Evolutionary conservation across 352 stramenopile species (phyloP).

Genomic region (Pythium pyrilobum): DNA sequence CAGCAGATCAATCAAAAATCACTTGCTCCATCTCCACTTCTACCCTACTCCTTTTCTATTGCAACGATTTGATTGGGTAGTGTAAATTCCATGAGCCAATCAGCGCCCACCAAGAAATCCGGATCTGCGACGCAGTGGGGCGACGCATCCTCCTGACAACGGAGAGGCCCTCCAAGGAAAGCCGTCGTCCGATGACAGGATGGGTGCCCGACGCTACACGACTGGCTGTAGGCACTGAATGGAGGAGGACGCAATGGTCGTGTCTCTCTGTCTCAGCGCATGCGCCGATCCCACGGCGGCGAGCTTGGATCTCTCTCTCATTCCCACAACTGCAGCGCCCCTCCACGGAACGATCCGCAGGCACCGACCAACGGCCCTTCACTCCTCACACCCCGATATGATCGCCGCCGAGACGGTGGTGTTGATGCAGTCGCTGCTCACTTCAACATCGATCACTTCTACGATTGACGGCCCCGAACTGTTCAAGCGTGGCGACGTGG

Average conservation of each 20-base stretch:
- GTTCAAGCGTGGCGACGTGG: slow-evolving; percentile 1
- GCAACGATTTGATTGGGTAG: not conserved
- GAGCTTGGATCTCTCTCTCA: slow-evolving; percentile 10
- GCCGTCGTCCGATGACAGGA: not conserved
- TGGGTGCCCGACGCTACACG: not conserved
- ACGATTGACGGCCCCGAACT: slow-evolving; percentile 5
- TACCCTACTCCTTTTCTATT: not conserved
- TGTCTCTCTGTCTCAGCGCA: slow-evolving; percentile 20
- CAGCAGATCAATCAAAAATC: not conserved
- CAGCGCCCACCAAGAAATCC: slow-evolving; percentile 1
- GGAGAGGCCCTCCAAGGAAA: too few species aligned
- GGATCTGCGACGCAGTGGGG: slow-evolving; percentile 10
- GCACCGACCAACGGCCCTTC: not conserved
- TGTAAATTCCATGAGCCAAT: not conserved
- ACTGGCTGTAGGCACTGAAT: slow-evolving; percentile 7
- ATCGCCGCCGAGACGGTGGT: slow-evolving; percentile 8
- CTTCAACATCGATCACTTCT: slow-evolving; percentile 1
- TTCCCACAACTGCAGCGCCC: slow-evolving; percentile 4
- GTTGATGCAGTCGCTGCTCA: slow-evolving; percentile 19
- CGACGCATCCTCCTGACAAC: not conserved
- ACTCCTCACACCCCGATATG: not conserved
- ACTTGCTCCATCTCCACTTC: not conserved
- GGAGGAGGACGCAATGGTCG: not conserved
- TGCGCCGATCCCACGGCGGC: not conserved
- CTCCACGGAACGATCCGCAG: not conserved